A percentile compares a stretch with the other conserved stretches of the same genome.
Conservation (phyloP, 495 filamentous ascomycete genomes). For the Aspergillus nidulans region DNA sequence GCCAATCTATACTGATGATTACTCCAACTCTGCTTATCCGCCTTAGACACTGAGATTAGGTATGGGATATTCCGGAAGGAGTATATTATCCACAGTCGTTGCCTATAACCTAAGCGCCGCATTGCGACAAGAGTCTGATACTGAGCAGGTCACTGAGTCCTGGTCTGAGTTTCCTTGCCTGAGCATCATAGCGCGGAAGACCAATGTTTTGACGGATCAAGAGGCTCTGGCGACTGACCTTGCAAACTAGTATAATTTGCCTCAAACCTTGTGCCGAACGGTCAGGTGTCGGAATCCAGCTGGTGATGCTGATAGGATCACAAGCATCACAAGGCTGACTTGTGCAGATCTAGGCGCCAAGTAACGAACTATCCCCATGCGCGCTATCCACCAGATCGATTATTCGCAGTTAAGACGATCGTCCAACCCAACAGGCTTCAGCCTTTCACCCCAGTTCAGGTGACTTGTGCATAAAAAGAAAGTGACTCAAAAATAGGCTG, state of each 20-base stretch:
- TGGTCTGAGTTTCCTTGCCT: too few relatives aligned
- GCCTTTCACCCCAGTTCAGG: constrained; percentile 10
- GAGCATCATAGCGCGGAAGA: background rate
- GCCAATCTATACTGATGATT: background rate
- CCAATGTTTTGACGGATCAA: background rate
- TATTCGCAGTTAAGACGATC: constrained; percentile 4
- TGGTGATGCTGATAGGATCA: constrained; percentile 21
- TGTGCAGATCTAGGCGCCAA: constrained; percentile 14
- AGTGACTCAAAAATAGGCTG: constrained; percentile 18
- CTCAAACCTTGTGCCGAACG: background rate
- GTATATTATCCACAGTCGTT: too few relatives aligned
- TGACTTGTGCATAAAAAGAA: constrained; percentile 12
- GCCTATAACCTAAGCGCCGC: too few relatives aligned
- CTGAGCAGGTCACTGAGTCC: too few relatives aligned
- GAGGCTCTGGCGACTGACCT: constrained; percentile 1
- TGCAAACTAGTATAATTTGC: background rate
- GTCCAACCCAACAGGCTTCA: background rate
- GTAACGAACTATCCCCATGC: constrained; percentile 8
- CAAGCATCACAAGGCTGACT: constrained; percentile 21
- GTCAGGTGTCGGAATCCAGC: constrained; percentile 6
- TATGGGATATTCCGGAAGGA: background rate
- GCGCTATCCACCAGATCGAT: background rate
- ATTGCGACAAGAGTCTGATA: too few relatives aligned
- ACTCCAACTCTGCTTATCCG: background rate
- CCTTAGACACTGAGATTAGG: too few relatives aligned